Percentiles rank a stretch among this genome's conserved stretches.
These are phyloP conservation scores for Aurinia saxatilis DNA, from an alignment of 345 rosid species.

Conservation along the genomic window DNA sequence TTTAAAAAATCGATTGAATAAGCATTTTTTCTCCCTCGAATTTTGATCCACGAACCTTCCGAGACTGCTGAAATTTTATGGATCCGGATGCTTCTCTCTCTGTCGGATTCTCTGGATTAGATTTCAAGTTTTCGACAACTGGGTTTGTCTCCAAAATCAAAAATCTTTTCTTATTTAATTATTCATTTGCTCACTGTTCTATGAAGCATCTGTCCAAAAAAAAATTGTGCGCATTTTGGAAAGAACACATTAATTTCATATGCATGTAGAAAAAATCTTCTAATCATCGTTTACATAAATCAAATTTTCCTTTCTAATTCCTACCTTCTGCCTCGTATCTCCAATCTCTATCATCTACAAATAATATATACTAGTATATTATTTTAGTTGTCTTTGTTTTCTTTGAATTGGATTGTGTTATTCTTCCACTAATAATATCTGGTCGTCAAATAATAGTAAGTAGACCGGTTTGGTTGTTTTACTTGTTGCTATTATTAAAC, in stretches of 20 bases:
- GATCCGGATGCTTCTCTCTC: conserved; percentile 47
- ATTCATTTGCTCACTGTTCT: conserved; percentile 4
- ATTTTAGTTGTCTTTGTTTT: conserved; percentile 8
- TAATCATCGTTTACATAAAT: conserved; percentile 28
- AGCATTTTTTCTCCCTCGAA: conserved; percentile 18
- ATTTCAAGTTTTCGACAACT: conserved; percentile 60
- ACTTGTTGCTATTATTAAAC: neutral
- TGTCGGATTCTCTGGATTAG: conserved; percentile 34
- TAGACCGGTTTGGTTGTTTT: conserved; percentile 3
- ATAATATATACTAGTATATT: neutral
- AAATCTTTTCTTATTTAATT: neutral
- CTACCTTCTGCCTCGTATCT: conserved; percentile 21
- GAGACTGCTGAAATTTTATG: conserved; percentile 29
- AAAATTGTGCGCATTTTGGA: conserved; percentile 26
- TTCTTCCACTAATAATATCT: neutral
- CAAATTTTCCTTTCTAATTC: conserved; percentile 12
- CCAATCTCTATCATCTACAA: conserved; percentile 2
- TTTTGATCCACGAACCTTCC: conserved; percentile 47
- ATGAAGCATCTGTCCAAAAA: conserved; percentile 36
- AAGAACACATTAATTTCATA: conserved; percentile 30
- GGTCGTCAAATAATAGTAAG: neutral
- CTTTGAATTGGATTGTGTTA: neutral
- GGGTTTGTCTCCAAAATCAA: conserved; percentile 32
- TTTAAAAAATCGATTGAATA: neutral
- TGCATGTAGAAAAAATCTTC: conserved; percentile 7